Evolutionary conservation across 495 filamentous ascomycete species (phyloP).

Genomic region (Neurospora sublineolata): DNA sequence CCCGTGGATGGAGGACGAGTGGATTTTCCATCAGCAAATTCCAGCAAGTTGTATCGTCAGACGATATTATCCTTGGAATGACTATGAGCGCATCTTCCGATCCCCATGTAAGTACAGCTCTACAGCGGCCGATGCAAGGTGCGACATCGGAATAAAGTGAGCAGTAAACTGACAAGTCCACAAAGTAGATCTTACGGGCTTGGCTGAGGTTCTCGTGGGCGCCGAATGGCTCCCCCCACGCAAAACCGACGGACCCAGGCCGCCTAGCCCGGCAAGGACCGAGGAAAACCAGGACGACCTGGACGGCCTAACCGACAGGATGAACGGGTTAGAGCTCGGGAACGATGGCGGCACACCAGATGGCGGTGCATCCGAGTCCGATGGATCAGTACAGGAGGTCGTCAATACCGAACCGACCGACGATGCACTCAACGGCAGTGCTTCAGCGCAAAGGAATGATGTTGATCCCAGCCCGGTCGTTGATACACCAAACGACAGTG

Average conservation of each 20-base stretch:
- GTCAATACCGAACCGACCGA: neutral
- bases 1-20: neutral
- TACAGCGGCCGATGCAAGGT: neutral
- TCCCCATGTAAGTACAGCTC: neutral
- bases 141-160: neutral
- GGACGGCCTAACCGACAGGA: neutral
- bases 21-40: neutral
- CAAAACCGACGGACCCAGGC: neutral
- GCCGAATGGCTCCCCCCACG: neutral
- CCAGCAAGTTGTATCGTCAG: neutral
- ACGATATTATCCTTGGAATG: neutral
- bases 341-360: accelerated
- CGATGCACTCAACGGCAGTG: neutral
- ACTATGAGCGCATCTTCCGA: neutral
- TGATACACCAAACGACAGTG: neutral
- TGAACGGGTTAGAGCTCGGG: neutral
- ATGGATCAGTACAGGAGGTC: neutral
- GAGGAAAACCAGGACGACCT: neutral
- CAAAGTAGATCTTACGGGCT: neutral
- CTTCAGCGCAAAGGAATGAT: neutral
- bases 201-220: neutral
- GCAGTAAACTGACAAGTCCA: neutral
- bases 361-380: neutral
- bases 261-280: neutral
- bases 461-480: neutral